Evolutionary conservation across 805 yeast genomes (phyloP).

Genomic region (Saturnispora ahearnii): DNA sequence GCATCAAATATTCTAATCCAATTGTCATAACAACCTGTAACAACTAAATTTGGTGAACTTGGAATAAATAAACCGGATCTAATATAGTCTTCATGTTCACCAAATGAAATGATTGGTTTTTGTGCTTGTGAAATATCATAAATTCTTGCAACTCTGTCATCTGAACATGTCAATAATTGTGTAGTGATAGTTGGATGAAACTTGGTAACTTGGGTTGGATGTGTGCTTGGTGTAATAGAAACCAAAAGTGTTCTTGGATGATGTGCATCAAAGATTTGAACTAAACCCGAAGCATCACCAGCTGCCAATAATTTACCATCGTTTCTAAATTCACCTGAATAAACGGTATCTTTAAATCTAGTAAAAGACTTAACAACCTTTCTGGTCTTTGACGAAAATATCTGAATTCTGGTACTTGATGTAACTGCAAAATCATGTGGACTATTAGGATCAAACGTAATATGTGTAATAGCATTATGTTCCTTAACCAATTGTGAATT

Average conservation of each 20-base stretch:
- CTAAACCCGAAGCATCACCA: slow-evolving; percentile 90
- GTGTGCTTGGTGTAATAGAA: slow-evolving; percentile 71
- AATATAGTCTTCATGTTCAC: slow-evolving; percentile 79
- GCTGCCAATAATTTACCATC: slow-evolving; percentile 91
- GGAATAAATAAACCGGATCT: slow-evolving; percentile 66
- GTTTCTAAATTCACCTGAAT: slow-evolving; percentile 80
- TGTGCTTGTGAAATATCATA: slow-evolving; percentile 78
- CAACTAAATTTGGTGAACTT: slow-evolving; percentile 66
- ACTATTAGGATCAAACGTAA: slow-evolving; percentile 73
- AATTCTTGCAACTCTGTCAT: slow-evolving; percentile 76
- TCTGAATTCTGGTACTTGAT: slow-evolving; percentile 82
- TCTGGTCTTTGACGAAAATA: slow-evolving; percentile 88
- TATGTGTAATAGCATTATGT: slow-evolving; percentile 82
- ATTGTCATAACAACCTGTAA: slow-evolving; percentile 94
- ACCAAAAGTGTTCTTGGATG: slow-evolving; percentile 68
- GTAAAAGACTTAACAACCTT: slow-evolving; percentile 81
- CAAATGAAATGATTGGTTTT: slow-evolving; percentile 62
- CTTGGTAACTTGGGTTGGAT: slow-evolving; percentile 89
- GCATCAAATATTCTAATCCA: slow-evolving; percentile 76
- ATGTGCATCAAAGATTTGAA: slow-evolving; percentile 79
- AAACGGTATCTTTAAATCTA: slow-evolving; percentile 86
- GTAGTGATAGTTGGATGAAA: slow-evolving; percentile 75
- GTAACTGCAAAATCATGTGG: slow-evolving; percentile 94
- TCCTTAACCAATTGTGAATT: slow-evolving; percentile 89
- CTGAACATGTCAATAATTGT: slow-evolving; percentile 78